Conservation (phyloP, 2,329 filamentous ascomycete genomes). For the Xylaria sp. region DNA sequence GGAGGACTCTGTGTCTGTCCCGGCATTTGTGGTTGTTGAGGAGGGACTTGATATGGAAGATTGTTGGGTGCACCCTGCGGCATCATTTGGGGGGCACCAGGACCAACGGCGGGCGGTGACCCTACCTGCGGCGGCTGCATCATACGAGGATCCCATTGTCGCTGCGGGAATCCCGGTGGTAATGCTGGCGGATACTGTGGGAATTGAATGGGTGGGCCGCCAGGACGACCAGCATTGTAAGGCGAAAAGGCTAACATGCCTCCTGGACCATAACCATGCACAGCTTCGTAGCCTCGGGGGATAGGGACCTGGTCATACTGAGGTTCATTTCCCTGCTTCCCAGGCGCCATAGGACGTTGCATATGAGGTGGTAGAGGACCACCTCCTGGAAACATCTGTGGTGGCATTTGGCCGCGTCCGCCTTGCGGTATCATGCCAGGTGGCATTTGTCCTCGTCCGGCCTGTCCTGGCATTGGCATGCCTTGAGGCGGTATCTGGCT, state of each 20-base stretch:
- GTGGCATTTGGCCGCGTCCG: constrained; percentile 40
- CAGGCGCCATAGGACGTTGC: constrained; percentile 30
- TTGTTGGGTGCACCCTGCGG: constrained; percentile 33
- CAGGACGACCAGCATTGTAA: constrained; percentile 45
- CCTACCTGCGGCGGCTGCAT: constrained; percentile 29
- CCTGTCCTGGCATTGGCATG: constrained; percentile 20
- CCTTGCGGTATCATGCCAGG: constrained; percentile 30
- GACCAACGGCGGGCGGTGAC: constrained; percentile 28
- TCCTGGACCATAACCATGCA: constrained; percentile 48
- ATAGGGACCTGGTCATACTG: constrained; percentile 50
- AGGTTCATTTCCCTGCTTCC: constrained; percentile 38
- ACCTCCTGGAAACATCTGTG: constrained; percentile 38
- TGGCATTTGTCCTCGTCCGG: constrained; percentile 37
- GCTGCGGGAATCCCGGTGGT: constrained; percentile 33
- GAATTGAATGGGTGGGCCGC: constrained; percentile 34
- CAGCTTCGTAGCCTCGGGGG: constrained; percentile 49
- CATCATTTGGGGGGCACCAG: constrained; percentile 6
- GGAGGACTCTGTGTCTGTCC: constrained; percentile 11
- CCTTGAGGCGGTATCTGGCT: constrained; percentile 24
- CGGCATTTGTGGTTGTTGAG: constrained; percentile 17
- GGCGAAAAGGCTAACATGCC: constrained; percentile 45
- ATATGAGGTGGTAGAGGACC: constrained; percentile 32
- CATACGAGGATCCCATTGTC: constrained; percentile 44
- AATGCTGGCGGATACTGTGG: constrained; percentile 37
- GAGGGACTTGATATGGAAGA: constrained; percentile 23